Evolutionary conservation across 169 alveolate genomes (phyloP).

Genomic region (Plasmodium knowlesi): DNA sequence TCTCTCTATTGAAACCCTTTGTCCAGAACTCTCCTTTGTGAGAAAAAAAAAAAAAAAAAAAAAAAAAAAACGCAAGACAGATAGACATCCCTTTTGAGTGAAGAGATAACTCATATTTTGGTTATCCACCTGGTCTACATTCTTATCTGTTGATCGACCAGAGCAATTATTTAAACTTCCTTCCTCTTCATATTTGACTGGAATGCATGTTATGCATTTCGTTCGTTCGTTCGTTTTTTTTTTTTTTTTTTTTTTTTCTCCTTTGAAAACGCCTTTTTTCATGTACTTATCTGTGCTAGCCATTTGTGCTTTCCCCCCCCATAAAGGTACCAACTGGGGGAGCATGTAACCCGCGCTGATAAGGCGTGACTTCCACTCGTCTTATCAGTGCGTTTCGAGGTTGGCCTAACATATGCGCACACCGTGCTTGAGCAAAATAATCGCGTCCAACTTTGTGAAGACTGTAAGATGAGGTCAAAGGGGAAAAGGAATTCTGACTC

Average conservation of each 20-base stretch:
- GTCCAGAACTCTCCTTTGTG: background rate
- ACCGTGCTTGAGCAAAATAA: background rate
- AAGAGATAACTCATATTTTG: background rate
- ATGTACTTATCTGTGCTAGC: background rate
- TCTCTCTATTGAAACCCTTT: background rate
- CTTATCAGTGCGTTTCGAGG: background rate
- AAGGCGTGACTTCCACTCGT: background rate
- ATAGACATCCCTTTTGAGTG: background rate
- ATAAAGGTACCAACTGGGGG: background rate
- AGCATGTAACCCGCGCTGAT: background rate
- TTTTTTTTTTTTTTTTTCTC: background rate
- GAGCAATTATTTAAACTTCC: background rate
- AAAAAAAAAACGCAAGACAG: background rate
- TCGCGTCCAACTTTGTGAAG: background rate
- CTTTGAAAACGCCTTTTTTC: background rate
- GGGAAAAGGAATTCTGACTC: slow-evolving; percentile 17
- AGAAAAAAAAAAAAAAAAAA: background rate
- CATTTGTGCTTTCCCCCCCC: background rate
- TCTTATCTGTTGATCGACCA: background rate
- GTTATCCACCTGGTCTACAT: background rate
- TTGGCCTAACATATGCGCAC: background rate
- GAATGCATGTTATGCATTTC: background rate
- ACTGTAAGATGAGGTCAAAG: background rate
- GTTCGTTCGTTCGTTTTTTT: background rate
- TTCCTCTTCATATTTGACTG: background rate